Evolutionary conservation across 345 rosid genomes (phyloP), one percentile per base, ranked within the genome.

Genomic region (Isatis tinctoria): DNA sequence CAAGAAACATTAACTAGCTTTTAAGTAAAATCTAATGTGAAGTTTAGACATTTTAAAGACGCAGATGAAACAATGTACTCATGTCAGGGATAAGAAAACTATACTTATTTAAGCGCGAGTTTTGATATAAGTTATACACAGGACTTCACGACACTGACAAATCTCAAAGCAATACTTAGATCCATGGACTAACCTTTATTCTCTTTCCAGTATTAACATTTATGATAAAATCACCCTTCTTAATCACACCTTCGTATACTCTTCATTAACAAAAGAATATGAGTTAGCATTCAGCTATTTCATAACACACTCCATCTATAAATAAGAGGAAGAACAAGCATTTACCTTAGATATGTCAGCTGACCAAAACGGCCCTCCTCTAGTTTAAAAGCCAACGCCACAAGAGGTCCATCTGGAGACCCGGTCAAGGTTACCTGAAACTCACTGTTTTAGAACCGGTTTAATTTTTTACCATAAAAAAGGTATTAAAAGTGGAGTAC

Each of bases 341-440:
- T 37, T 60, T 67, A 88, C 99, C 99, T 88, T 37, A 95, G 78
- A 78, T 85, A 95, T 74, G 99, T 95, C 70, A 92, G 80, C 80
- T 95, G 98, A 68, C 98, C 97, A 77, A 90, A 92, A 63, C 98
- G 90, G 60, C 99, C 99, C 82, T 95, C 98, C 81, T 95, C 99
- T 73, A 95, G 73, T 85, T 95, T 95, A 78, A 95, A 95, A 78
- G 99, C 99, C 83, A 95, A 80, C 7, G 97, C 99, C 67, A 95
- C 99, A 22, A 95, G 92, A 47, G 96, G 96, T 78, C 98, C 98
- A 81, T 95, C 93, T 27, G 98, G 98, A 72, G 87, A 85, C 72
- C 98, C 98, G 72, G 85, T 18, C 80, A 93, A 77, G 61, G 80
- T 66, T 65, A 93, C 88, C 98, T 90, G 82, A 77, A 83, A 52